These are phyloP conservation scores for Boehmeria nivea DNA, from an alignment of 306 rosid species.

Conservation along the genomic window DNA sequence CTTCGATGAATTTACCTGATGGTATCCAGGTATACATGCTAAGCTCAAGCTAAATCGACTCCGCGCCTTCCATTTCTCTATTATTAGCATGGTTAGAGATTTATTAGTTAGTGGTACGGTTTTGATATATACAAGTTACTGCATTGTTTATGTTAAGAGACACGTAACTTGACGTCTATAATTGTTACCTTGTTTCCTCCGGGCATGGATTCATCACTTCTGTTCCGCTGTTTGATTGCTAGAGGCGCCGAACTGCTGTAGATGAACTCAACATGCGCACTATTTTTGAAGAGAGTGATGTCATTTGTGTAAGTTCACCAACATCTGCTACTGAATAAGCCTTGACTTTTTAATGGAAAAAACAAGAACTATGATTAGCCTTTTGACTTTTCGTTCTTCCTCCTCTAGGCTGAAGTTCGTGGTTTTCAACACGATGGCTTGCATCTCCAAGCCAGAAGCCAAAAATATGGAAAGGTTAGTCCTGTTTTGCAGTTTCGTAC, in stretches of 20 bases:
- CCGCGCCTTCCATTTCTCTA: no score
- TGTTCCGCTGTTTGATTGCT: constrained; percentile 9
- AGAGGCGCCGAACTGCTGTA: constrained; percentile 85
- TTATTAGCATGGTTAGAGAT: no score
- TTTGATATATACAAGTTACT: no score
- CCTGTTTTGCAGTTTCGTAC: not conserved
- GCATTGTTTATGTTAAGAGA: no score
- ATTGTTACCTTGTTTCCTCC: no score
- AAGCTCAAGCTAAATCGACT: not conserved
- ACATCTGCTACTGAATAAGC: not conserved
- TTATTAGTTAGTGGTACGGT: no score
- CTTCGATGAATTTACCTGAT: constrained; percentile 89
- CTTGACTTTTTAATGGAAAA: not conserved
- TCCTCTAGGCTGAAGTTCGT: constrained; percentile 77
- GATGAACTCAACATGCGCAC: constrained; percentile 95
- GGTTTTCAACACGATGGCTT: constrained; percentile 82
- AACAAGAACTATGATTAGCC: no score
- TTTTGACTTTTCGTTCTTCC: no score
- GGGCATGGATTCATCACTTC: no score
- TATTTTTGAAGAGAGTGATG: constrained; percentile 81
- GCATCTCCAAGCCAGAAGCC: constrained; percentile 96
- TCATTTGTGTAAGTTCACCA: constrained; percentile 62
- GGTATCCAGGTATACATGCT: constrained; percentile 72
- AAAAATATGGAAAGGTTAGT: constrained; percentile 86
- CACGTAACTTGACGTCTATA: no score